Conservation (phyloP, 2,329 filamentous ascomycete genomes). For the Aureobasidium subglaciale region DNA sequence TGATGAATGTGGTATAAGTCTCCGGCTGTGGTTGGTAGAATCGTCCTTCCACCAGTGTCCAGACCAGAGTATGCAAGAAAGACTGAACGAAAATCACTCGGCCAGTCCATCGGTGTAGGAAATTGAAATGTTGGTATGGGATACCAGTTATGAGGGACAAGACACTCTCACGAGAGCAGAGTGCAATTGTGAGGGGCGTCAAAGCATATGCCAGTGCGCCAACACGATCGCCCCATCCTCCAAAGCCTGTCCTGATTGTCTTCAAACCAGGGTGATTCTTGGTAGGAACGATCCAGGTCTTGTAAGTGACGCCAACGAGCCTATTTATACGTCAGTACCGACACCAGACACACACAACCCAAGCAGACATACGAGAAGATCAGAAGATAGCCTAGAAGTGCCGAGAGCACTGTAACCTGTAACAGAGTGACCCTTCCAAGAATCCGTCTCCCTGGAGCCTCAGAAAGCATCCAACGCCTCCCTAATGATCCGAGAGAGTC, state of each 20-base stretch:
- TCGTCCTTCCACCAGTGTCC: slow-evolving; percentile 58
- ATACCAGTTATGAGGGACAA: slow-evolving; percentile 64
- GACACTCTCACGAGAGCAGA: slow-evolving; percentile 63
- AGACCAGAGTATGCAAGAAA: slow-evolving; percentile 61
- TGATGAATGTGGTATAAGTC: slow-evolving; percentile 51
- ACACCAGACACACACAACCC: neutral
- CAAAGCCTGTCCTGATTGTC: slow-evolving; percentile 60
- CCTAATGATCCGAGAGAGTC: slow-evolving; percentile 35
- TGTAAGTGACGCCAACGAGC: slow-evolving; percentile 60
- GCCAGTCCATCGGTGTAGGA: slow-evolving; percentile 69
- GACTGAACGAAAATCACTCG: slow-evolving; percentile 65
- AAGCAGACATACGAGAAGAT: slow-evolving; percentile 49
- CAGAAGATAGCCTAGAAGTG: slow-evolving; percentile 55
- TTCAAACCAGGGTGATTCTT: slow-evolving; percentile 47
- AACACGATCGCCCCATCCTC: slow-evolving; percentile 61
- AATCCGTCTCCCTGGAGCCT: slow-evolving; percentile 44
- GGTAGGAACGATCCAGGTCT: slow-evolving; percentile 63
- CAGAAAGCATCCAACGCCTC: slow-evolving; percentile 54
- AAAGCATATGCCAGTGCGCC: slow-evolving; percentile 67
- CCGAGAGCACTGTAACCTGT: slow-evolving; percentile 55
- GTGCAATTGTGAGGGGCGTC: slow-evolving; percentile 61
- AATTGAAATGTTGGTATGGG: slow-evolving; percentile 71
- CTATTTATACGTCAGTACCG: slow-evolving; percentile 18
- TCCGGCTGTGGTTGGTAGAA: slow-evolving; percentile 67
- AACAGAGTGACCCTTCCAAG: slow-evolving; percentile 64